Evolutionary conservation across 2,329 filamentous ascomycete species (phyloP).

Genomic region (Arthroderma sp.): DNA sequence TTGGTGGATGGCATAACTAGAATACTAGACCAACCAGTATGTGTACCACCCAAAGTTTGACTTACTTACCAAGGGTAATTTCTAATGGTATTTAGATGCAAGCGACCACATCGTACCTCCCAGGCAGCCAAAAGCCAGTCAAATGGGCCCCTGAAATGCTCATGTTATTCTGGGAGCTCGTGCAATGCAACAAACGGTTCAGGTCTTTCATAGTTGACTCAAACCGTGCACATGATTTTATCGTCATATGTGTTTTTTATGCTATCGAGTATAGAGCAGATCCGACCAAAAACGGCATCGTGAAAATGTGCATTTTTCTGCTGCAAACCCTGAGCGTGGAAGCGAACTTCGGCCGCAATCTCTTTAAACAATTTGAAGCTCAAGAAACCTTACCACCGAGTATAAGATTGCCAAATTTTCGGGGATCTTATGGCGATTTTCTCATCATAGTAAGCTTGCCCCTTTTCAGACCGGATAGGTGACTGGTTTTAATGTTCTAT

Average conservation of each 20-base stretch:
- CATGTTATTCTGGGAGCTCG: constrained; percentile 92
- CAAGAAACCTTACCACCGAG: constrained; percentile 75
- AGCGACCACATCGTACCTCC: constrained; percentile 75
- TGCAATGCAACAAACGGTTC: constrained; percentile 96
- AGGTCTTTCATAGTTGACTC: constrained; percentile 95
- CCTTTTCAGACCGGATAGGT: background rate
- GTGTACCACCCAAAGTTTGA: constrained; percentile 9
- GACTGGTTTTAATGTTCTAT: constrained; percentile 15
- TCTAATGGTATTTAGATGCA: constrained; percentile 45
- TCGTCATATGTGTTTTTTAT: constrained; percentile 82
- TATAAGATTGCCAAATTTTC: constrained; percentile 73
- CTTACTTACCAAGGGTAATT: background rate
- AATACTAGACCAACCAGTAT: constrained; percentile 72
- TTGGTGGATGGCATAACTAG: constrained; percentile 88
- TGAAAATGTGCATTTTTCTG: constrained; percentile 95
- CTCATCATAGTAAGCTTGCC: constrained; percentile 61
- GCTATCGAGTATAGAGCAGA: constrained; percentile 81
- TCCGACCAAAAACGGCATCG: constrained; percentile 74
- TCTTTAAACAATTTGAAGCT: constrained; percentile 78
- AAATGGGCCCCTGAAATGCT: constrained; percentile 92
- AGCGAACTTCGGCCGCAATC: constrained; percentile 71
- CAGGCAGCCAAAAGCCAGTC: constrained; percentile 63
- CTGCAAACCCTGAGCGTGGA: constrained; percentile 91
- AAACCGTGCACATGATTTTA: constrained; percentile 80
- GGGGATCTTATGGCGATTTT: constrained; percentile 85